Percentiles rank a stretch among this genome's conserved stretches.
Evolutionary conservation across 805 yeast genomes (phyloP).

Genomic region (Saturnispora mendoncae): DNA sequence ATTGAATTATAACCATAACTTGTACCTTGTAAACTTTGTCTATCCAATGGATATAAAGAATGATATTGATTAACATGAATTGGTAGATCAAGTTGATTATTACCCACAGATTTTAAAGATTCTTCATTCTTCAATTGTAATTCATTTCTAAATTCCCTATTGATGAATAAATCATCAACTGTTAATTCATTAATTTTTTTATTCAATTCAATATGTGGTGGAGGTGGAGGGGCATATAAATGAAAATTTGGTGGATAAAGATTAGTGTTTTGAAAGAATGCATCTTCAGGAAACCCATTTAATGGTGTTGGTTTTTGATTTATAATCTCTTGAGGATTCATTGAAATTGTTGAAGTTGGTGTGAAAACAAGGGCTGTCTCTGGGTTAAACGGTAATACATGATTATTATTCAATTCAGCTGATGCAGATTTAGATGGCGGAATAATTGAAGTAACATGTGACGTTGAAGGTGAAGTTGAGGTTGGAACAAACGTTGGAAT

Average conservation of each 20-base stretch:
- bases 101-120: conserved; percentile 50
- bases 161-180: conserved; percentile 60
- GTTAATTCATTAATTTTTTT: conserved; percentile 65
- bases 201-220: conserved; percentile 56
- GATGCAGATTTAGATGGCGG: no score
- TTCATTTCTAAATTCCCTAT: conserved; percentile 60
- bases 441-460: no score
- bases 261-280: conserved; percentile 28
- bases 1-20: conserved; percentile 50
- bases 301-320: conserved; percentile 9
- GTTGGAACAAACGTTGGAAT: conserved; percentile 39
- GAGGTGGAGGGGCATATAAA: conserved; percentile 83
- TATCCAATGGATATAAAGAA: conserved; percentile 76
- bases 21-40: conserved; percentile 30
- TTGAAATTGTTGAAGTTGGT: conserved; percentile 30
- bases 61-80: conserved; percentile 76
- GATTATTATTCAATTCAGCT: conserved; percentile 5
- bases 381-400: conserved; percentile 20
- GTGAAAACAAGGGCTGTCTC: conserved; percentile 27
- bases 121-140: conserved; percentile 73
- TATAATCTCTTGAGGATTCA: conserved; percentile 28
- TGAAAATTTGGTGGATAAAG: conserved; percentile 66
- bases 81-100: conserved; percentile 49
- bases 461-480: no score
- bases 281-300: conserved; percentile 16